Percentiles rank a stretch among this genome's conserved stretches.
These are phyloP conservation scores for Selaginella moellendorffii DNA, from an alignment of 75 land plant species.

Conservation along the genomic window DNA sequence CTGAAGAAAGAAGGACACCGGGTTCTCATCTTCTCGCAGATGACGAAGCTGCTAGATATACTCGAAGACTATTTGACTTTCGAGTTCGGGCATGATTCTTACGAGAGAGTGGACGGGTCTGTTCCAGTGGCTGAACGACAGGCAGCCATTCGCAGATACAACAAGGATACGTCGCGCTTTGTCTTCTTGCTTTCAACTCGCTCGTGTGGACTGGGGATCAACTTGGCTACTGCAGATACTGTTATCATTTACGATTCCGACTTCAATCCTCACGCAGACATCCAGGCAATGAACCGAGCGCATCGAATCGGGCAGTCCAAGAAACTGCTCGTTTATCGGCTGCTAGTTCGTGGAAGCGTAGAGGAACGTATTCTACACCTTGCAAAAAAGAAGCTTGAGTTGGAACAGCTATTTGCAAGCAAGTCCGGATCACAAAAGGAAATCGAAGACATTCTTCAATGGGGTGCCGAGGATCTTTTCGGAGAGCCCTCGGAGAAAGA, in stretches of 20 bases:
- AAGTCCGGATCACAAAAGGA: conserved; percentile 87
- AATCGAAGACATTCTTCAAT: conserved; percentile 81
- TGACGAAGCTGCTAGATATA: conserved; percentile 94
- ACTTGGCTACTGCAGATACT: conserved; percentile 96
- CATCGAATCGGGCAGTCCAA: conserved; percentile 97
- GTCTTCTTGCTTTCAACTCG: conserved; percentile 89
- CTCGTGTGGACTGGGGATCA: conserved; percentile 94
- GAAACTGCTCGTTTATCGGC: conserved; percentile 76
- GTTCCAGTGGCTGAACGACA: conserved; percentile 77
- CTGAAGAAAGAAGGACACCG: conserved; percentile 73
- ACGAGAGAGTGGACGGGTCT: conserved; percentile 94
- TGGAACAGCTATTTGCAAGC: conserved; percentile 91
- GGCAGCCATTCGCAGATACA: conserved; percentile 43
- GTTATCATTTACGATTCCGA: conserved; percentile 96
- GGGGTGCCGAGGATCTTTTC: conserved; percentile 98
- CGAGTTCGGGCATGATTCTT: conserved; percentile 78
- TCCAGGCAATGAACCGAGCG: conserved; percentile 98
- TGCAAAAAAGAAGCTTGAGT: conserved; percentile 89
- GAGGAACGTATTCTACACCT: conserved; percentile 98
- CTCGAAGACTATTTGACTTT: conserved; percentile 75
- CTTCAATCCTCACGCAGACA: conserved; percentile 98
- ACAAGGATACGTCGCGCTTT: conserved; percentile 81
- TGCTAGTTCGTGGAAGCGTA: conserved; percentile 95
- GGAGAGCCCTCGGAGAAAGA: conserved; percentile 24
- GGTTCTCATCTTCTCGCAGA: conserved; percentile 93